phyloP scores from a whole-genome alignment of 306 rosid species.

The Vigna mungo region DNA sequence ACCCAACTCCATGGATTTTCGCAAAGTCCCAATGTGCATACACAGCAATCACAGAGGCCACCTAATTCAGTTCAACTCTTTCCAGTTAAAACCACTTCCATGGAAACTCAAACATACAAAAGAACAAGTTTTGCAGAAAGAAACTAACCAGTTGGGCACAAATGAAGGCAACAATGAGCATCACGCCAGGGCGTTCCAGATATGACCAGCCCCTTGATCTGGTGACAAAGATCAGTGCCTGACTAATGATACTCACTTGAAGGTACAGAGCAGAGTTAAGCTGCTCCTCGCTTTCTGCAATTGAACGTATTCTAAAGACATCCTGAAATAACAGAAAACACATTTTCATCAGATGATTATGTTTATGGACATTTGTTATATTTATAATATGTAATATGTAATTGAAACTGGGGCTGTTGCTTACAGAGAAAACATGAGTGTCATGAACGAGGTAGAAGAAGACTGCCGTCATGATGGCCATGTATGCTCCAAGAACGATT shows the following conservation, averaged over 20 bases:
- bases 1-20: constrained; percentile 71
- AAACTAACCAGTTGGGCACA: constrained; percentile 75
- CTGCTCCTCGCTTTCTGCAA: constrained; percentile 47
- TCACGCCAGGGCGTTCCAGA: constrained; percentile 68
- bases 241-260: constrained; percentile 91
- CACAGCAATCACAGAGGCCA: constrained; percentile 78
- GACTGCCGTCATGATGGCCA: constrained; percentile 77
- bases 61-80: constrained; percentile 44
- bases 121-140: not conserved
- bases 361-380: not conserved
- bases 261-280: constrained; percentile 90
- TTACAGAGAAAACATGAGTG: constrained; percentile 65
- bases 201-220: constrained; percentile 88
- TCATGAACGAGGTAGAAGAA: constrained; percentile 64
- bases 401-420: constrained; percentile 8
- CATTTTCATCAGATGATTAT: not conserved
- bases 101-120: not conserved
- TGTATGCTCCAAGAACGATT: constrained; percentile 79
- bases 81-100: not conserved
- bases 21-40: constrained; percentile 78
- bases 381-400: not conserved
- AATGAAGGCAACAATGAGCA: constrained; percentile 69
- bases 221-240: constrained; percentile 88
- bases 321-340: constrained; percentile 38
- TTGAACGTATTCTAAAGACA: constrained; percentile 55